Evolutionary conservation across 2,329 filamentous ascomycete genomes (phyloP).

Genomic region (Parascedosporium putredinis): DNA sequence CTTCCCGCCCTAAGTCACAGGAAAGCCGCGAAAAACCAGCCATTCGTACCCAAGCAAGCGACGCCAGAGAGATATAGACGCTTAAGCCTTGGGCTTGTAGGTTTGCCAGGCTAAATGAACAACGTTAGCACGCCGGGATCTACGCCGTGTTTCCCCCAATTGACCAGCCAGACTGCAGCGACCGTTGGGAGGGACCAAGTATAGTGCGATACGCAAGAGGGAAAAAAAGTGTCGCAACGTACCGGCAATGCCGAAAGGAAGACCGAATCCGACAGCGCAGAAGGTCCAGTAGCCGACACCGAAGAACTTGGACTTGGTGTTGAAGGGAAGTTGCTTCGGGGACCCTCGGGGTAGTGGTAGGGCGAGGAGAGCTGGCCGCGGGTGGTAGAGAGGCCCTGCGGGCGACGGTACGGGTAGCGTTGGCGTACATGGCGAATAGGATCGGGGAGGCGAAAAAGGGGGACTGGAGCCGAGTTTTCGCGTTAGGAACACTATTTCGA

Average conservation of each 20-base stretch:
- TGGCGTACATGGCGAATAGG: slow-evolving; percentile 78
- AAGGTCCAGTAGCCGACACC: slow-evolving; percentile 72
- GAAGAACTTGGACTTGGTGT: slow-evolving; percentile 84
- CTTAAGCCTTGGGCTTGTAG: slow-evolving; percentile 22
- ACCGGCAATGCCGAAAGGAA: slow-evolving; percentile 55
- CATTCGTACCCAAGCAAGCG: background rate
- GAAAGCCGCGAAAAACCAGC: background rate
- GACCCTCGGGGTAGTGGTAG: slow-evolving; percentile 97
- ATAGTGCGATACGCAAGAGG: background rate
- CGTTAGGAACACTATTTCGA: background rate
- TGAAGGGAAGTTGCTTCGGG: slow-evolving; percentile 92
- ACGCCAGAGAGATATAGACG: background rate
- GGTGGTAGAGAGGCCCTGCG: slow-evolving; percentile 90
- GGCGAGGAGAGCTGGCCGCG: slow-evolving; percentile 76
- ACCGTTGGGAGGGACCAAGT: too few species aligned
- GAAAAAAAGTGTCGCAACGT: slow-evolving; percentile 23
- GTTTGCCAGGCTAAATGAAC: slow-evolving; percentile 38
- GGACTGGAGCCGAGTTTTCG: background rate
- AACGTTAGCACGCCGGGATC: slow-evolving; percentile 13
- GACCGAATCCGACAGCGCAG: slow-evolving; percentile 43
- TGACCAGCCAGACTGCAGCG: too few species aligned
- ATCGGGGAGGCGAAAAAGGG: background rate
- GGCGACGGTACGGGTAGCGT: slow-evolving; percentile 56
- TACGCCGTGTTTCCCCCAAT: background rate
- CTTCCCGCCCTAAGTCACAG: background rate